These are phyloP conservation scores for Penicillium malachiteum DNA, from an alignment of 495 filamentous ascomycete species.

Conservation along the genomic window DNA sequence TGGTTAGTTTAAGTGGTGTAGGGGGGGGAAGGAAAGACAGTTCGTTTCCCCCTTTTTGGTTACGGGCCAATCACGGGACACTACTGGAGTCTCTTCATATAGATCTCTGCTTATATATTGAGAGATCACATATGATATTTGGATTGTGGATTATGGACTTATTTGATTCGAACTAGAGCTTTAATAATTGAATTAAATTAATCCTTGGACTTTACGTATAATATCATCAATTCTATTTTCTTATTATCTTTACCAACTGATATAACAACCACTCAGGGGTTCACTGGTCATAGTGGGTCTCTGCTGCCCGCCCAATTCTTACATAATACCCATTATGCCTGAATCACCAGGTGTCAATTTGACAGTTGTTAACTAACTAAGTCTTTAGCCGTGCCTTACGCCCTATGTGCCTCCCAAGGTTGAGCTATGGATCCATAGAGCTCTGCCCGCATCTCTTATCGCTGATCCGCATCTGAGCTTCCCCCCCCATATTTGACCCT, in stretches of 20 bases:
- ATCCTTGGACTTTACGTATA: not conserved
- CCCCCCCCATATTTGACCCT: not conserved
- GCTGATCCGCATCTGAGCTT: slow-evolving; percentile 17
- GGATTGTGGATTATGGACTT: too few relatives aligned
- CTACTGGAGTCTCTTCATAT: slow-evolving; percentile 11
- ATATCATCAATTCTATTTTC: not conserved
- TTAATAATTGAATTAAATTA: not conserved
- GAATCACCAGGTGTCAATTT: slow-evolving; percentile 5
- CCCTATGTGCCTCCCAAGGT: too few relatives aligned
- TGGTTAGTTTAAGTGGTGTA: slow-evolving; percentile 15
- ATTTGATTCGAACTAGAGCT: too few relatives aligned
- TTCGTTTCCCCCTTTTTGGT: slow-evolving; percentile 29
- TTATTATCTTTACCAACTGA: not conserved
- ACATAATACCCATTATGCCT: slow-evolving; percentile 11
- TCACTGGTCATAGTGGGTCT: slow-evolving; percentile 29
- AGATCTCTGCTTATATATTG: not conserved
- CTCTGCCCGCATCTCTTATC: slow-evolving; percentile 24
- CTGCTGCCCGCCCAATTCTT: slow-evolving; percentile 30
- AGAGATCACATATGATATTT: too few relatives aligned
- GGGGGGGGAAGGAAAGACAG: slow-evolving; percentile 27
- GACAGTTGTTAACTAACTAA: not conserved
- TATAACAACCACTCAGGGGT: slow-evolving; percentile 28
- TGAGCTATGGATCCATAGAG: not conserved
- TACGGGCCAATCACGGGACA: slow-evolving; percentile 29
- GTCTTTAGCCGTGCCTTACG: too few relatives aligned